Base-by-base conservation (phyloP, 2,329 filamentous ascomycete species). In the Fusarium mexicanum region DNA sequence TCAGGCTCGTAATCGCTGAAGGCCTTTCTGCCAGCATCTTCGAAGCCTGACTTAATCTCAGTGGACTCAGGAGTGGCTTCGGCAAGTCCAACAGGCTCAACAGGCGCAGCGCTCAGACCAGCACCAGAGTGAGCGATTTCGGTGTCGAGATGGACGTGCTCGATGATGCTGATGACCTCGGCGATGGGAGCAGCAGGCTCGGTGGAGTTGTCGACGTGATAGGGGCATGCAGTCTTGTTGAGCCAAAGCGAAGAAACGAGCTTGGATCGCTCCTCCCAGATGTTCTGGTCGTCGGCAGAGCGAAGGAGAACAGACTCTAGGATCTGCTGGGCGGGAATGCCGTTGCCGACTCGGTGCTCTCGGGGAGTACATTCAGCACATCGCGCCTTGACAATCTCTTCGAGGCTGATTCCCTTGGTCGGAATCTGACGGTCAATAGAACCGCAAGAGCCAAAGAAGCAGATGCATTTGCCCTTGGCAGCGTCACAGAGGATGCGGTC, bases 401-500 rank as follows among this genome's bases (percentile, higher is more conserved):
- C 6, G 4, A 78, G 35, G 4, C 63, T 70, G 6, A 78, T 37
- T 0, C 60, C 57, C 1, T 43, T 37, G 31, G 69, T 60, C 0
- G 44, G 31, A 7, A 64, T n/a, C 1, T 62, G 35, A 5, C 47
- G 60, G 6, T 54, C 37, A 11, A 79, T 35, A 0, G 1, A 35
- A 5, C 79, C 78, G 8, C 79, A 80, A 3, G 76, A 78, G 1
- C 77, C 79, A 5, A 79, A 75, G 50, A 64, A 78, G 64, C 78
- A 79, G 12, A 72, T 37, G 11, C 78, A 78, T 3, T 24, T 11
- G 1, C 74, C 74, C 1, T 29, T 44, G 1, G 78, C 75, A 1
- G 53, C 18, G 7, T 54, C 35, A 20, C 79, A 80, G 6, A 75
- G 20, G 4, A 54, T 5, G 0, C 72, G 73, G 1, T 68, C 38